These are phyloP conservation scores for Quercus mongolica DNA, from an alignment of 306 rosid genomes.

Conservation along the genomic window DNA sequence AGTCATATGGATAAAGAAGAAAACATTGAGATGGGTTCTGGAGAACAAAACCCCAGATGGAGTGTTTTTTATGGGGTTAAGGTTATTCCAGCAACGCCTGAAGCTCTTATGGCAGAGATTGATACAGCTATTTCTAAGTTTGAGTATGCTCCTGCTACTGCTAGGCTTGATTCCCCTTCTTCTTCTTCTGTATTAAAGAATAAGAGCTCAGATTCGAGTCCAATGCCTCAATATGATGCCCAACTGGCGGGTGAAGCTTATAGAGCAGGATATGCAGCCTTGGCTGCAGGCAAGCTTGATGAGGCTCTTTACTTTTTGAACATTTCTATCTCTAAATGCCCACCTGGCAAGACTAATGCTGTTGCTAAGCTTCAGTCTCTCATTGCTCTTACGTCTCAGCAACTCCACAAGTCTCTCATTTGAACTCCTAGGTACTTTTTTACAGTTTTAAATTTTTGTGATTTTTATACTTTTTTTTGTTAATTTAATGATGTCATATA, in stretches of 20 bases:
- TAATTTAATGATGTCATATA: not conserved
- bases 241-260: slow-evolving; percentile 74
- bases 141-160: slow-evolving; percentile 59
- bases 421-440: slow-evolving; percentile 5
- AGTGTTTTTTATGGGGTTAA: slow-evolving; percentile 64
- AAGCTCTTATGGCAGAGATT: slow-evolving; percentile 72
- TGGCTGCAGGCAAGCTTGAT: slow-evolving; percentile 67
- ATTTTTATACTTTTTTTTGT: not conserved
- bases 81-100: slow-evolving; percentile 64
- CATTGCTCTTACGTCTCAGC: slow-evolving; percentile 66
- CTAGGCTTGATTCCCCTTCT: slow-evolving; percentile 34
- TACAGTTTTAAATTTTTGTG: not conserved
- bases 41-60: slow-evolving; percentile 47
- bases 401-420: slow-evolving; percentile 40
- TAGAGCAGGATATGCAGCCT: slow-evolving; percentile 75
- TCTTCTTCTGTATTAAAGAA: slow-evolving; percentile 4
- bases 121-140: slow-evolving; percentile 70
- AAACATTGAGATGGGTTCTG: slow-evolving; percentile 21
- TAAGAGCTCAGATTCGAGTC: slow-evolving; percentile 14
- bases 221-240: slow-evolving; percentile 39
- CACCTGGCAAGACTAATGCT: slow-evolving; percentile 61
- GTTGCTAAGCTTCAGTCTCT: slow-evolving; percentile 66
- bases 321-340: slow-evolving; percentile 62
- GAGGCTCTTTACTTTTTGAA: slow-evolving; percentile 67
- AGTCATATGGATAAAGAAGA: not conserved